phyloP scores from a whole-genome alignment of 2,329 filamentous ascomycete species.

The Thelonectria olida region DNA sequence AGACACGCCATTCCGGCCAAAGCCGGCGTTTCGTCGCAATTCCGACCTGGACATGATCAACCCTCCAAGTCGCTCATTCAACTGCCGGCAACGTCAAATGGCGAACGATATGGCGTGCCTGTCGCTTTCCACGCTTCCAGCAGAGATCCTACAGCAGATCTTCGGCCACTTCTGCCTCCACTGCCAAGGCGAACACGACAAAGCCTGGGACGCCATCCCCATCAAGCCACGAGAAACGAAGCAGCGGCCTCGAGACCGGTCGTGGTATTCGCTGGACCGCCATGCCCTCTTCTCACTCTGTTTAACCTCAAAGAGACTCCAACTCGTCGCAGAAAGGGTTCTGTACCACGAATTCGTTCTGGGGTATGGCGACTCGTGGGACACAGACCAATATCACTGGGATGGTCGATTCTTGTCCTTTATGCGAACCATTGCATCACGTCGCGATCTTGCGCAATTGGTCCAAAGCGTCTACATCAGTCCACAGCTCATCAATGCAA shows the following conservation, averaged over 20 bases:
- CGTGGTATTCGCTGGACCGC: constrained; percentile 3
- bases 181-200: background rate
- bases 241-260: background rate
- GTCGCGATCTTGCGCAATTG: background rate
- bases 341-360: constrained; percentile 22
- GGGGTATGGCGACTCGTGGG: constrained; percentile 7
- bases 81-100: too few species aligned
- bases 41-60: too few species aligned
- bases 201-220: constrained; percentile 5
- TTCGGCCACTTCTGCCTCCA: constrained; percentile 6
- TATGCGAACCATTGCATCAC: background rate
- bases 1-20: too few species aligned
- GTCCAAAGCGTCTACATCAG: constrained; percentile 2
- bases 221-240: rapidly evolving
- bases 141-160: background rate
- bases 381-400: background rate
- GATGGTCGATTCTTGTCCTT: constrained; percentile 4
- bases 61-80: too few species aligned
- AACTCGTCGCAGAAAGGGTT: background rate
- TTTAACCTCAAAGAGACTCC: background rate
- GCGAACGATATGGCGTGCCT: background rate
- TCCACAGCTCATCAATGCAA: background rate
- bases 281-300: constrained; percentile 7
- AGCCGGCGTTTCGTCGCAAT: too few species aligned
- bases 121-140: background rate